These are phyloP conservation scores for Calonectria pseudoreteaudii DNA, from an alignment of 2,329 filamentous ascomycete genomes.

Conservation along the genomic window DNA sequence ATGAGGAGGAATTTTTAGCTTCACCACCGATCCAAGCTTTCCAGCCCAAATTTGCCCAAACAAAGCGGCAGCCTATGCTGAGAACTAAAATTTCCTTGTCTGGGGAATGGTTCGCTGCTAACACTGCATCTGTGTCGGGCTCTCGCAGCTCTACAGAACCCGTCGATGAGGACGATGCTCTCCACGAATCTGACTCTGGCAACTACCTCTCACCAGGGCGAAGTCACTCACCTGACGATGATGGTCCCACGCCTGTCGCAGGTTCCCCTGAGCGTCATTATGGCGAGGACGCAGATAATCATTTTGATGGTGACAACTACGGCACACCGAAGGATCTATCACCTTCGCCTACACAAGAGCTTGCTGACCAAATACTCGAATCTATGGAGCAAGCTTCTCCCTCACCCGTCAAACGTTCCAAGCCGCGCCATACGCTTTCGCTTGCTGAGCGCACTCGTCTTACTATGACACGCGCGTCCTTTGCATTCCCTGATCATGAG, in stretches of 20 bases:
- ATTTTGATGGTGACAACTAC: not conserved
- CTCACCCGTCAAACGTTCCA: conserved; percentile 64
- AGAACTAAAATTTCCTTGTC: conserved; percentile 44
- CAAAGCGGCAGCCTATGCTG: conserved; percentile 37
- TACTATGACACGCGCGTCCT: conserved; percentile 77
- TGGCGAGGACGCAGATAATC: not conserved
- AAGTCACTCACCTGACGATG: conserved; percentile 31
- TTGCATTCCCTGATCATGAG: conserved; percentile 46
- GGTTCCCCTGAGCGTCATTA: conserved; percentile 29
- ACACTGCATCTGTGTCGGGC: conserved; percentile 21
- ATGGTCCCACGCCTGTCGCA: conserved; percentile 28
- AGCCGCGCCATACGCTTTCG: conserved; percentile 67
- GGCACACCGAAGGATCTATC: conserved; percentile 23
- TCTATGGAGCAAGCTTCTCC: conserved; percentile 67
- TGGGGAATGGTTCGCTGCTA: conserved; percentile 39
- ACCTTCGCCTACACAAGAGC: conserved; percentile 54
- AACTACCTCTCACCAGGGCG: not conserved
- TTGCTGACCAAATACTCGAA: conserved; percentile 68
- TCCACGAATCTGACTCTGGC: conserved; percentile 5
- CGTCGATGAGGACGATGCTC: conserved; percentile 29
- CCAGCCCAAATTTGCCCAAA: conserved; percentile 33
- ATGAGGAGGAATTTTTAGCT: conserved; percentile 54
- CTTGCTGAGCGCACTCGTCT: conserved; percentile 84
- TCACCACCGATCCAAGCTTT: conserved; percentile 41
- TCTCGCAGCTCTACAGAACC: conserved; percentile 34